These are phyloP conservation scores for Selenicereus undatus DNA, from an alignment of 148 eudicot genomes.

Conservation along the genomic window DNA sequence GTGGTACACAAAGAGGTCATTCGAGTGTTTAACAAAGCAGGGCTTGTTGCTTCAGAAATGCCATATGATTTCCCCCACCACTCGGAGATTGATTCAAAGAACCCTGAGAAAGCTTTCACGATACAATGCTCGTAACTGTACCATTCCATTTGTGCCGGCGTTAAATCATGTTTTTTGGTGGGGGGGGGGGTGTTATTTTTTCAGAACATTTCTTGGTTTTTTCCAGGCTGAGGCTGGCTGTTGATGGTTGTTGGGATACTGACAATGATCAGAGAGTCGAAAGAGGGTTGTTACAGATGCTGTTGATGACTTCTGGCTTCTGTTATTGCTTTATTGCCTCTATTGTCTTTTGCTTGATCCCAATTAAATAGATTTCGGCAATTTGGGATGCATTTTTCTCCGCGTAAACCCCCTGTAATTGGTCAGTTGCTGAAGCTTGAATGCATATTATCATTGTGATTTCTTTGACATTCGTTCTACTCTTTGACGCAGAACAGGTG, in stretches of 20 bases:
- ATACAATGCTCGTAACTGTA: slow-evolving; percentile 33
- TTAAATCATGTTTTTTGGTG: neutral
- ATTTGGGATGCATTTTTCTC: slow-evolving; percentile 8
- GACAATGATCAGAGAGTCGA: neutral
- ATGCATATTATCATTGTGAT: neutral
- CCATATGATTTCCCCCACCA: slow-evolving; percentile 84
- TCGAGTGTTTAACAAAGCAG: slow-evolving; percentile 46
- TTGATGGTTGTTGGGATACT: neutral
- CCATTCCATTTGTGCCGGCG: neutral
- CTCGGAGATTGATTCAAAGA: slow-evolving; percentile 55
- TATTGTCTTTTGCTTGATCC: neutral
- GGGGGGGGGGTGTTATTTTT: neutral
- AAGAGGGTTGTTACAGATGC: neutral
- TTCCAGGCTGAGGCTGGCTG: neutral
- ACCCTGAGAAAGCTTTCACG: slow-evolving; percentile 62
- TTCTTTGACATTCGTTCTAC: neutral
- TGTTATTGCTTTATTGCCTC: neutral
- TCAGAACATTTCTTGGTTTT: neutral
- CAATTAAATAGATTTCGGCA: neutral
- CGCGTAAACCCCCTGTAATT: neutral
- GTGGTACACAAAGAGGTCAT: slow-evolving; percentile 66
- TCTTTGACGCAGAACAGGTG: neutral
- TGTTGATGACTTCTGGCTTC: neutral
- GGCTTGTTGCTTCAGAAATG: slow-evolving; percentile 54
- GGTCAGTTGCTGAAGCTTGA: neutral